Conservation (phyloP, 169 alveolate species). For the Plasmodium berghei region DNA sequence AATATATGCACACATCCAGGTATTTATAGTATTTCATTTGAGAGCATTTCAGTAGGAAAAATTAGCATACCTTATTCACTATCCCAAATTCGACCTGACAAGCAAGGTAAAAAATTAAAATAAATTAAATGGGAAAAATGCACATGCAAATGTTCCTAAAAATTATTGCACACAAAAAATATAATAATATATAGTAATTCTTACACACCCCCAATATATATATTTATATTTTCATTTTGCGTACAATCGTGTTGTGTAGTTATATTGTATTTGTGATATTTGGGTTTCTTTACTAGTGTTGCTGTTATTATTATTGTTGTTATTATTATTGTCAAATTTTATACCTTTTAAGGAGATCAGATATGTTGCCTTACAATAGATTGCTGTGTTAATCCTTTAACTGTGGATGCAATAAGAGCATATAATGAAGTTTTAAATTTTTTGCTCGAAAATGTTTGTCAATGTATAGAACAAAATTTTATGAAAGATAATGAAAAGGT, state of each 20-base stretch:
- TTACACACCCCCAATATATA: no score
- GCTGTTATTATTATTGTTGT: no score
- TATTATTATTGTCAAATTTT: no score
- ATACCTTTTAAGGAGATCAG: constrained; percentile 14
- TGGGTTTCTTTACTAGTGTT: no score
- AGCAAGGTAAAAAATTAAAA: constrained; percentile 23
- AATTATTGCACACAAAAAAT: background rate
- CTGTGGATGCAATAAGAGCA: constrained; percentile 35
- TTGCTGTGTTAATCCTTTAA: constrained; percentile 52
- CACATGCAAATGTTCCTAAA: background rate
- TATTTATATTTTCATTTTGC: background rate
- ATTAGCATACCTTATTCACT: constrained; percentile 66
- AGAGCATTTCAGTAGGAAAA: constrained; percentile 5
- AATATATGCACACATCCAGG: constrained; percentile 65
- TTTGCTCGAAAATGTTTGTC: constrained; percentile 50
- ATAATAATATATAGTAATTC: no score
- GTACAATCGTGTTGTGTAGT: background rate
- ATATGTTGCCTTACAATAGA: constrained; percentile 54
- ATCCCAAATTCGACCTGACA: constrained; percentile 72
- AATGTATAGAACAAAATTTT: constrained; percentile 43
- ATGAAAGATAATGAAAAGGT: constrained; percentile 54
- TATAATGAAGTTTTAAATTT: constrained; percentile 46
- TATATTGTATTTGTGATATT: no score
- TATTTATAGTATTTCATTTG: constrained; percentile 49
- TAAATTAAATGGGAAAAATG: background rate